These are phyloP conservation scores for Stromatinia cepivora DNA, from an alignment of 2,329 filamentous ascomycete genomes.

Conservation along the genomic window DNA sequence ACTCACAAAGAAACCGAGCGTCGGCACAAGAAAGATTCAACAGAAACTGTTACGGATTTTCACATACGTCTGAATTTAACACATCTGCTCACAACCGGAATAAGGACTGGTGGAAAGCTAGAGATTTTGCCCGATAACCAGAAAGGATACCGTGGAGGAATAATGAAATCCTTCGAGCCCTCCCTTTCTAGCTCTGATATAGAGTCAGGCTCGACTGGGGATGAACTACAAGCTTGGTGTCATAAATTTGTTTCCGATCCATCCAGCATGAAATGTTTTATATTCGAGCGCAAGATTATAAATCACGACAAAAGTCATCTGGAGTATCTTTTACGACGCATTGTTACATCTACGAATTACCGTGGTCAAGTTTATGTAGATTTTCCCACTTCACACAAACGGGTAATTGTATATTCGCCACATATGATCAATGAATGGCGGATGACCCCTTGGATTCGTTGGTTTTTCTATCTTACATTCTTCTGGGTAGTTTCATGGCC, in stretches of 20 bases:
- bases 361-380: conserved; percentile 58
- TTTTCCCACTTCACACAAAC: conserved; percentile 58
- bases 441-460: conserved; percentile 60
- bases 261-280: conserved; percentile 58
- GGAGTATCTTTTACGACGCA: conserved; percentile 49
- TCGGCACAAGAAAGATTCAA: conserved; percentile 47
- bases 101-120: conserved; percentile 48
- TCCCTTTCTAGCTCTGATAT: conserved; percentile 41
- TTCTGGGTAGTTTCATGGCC: conserved; percentile 73
- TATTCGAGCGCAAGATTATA: conserved; percentile 52
- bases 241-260: conserved; percentile 63
- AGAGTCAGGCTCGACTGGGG: conserved; percentile 19
- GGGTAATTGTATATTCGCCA: conserved; percentile 63
- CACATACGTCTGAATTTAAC: conserved; percentile 60
- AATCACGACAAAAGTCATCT: conserved; percentile 62
- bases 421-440: conserved; percentile 65
- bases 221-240: conserved; percentile 54
- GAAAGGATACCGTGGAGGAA: conserved; percentile 64
- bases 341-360: conserved; percentile 67
- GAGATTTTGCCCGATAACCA: conserved; percentile 58
- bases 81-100: conserved; percentile 52
- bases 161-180: conserved; percentile 54
- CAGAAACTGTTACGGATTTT: conserved; percentile 57
- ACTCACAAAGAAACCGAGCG: conserved; percentile 38
- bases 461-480: conserved; percentile 66